Conservation (phyloP, 176 grass and related monocot species). For the Phoenix roebelenii region DNA sequence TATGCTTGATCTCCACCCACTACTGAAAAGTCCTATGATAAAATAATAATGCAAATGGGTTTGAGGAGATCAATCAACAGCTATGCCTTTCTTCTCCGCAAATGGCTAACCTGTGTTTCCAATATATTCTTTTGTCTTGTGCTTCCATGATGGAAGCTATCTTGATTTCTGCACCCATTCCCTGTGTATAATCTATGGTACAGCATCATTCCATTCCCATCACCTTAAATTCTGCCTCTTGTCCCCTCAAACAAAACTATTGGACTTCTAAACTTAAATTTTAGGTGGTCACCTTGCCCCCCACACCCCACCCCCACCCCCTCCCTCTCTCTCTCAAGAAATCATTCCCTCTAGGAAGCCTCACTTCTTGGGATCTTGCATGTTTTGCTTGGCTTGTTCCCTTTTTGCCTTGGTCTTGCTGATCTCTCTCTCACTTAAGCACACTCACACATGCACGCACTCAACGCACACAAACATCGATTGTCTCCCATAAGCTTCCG, state of each 20-base stretch:
- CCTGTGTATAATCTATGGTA: slow-evolving; percentile 48
- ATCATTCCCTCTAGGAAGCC: slow-evolving; percentile 62
- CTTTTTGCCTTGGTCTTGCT: neutral
- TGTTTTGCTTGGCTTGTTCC: slow-evolving; percentile 37
- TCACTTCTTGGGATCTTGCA: slow-evolving; percentile 56
- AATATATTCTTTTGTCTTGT: too few species aligned
- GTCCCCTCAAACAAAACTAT: slow-evolving; percentile 99
- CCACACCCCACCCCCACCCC: neutral
- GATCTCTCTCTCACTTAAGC: too few species aligned
- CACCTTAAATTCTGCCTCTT: slow-evolving; percentile 76
- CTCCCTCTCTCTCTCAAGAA: neutral
- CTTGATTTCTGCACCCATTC: too few species aligned
- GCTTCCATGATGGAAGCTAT: slow-evolving; percentile 14
- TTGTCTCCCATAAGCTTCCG: too few species aligned
- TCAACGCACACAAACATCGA: too few species aligned
- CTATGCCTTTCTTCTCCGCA: neutral
- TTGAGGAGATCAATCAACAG: slow-evolving; percentile 14
- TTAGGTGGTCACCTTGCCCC: slow-evolving; percentile 46
- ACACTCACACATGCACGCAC: too few species aligned
- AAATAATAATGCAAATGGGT: neutral
- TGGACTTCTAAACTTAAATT: slow-evolving; percentile 71
- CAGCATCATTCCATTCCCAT: slow-evolving; percentile 52
- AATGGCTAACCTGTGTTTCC: too few species aligned
- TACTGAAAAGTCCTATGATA: slow-evolving; percentile 1
- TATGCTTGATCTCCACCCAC: slow-evolving; percentile 10